Evolutionary conservation across 257 asterid species (phyloP).

Genomic region (Nicotiana undulata): DNA sequence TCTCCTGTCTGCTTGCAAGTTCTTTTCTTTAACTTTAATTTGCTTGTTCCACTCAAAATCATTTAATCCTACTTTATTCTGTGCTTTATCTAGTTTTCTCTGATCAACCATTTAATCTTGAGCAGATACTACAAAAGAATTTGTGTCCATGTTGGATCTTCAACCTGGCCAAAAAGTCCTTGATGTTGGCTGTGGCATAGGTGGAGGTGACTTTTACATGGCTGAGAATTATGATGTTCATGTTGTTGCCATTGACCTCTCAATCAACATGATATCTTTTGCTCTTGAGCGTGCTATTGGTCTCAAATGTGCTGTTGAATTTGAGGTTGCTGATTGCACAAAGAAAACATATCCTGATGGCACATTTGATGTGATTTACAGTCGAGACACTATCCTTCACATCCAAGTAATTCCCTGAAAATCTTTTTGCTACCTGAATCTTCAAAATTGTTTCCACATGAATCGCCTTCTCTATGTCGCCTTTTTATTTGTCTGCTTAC

Average conservation of each 20-base stretch:
- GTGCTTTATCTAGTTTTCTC: neutral
- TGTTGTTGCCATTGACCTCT: constrained; percentile 91
- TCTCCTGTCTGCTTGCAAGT: neutral
- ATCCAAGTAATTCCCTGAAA: constrained; percentile 57
- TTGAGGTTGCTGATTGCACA: constrained; percentile 98
- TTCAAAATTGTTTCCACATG: neutral
- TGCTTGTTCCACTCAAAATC: neutral
- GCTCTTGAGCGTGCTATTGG: constrained; percentile 91
- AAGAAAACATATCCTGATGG: constrained; percentile 74
- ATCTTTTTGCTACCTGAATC: neutral
- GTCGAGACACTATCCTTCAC: constrained; percentile 95
- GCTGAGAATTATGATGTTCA: constrained; percentile 85
- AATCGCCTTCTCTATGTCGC: neutral
- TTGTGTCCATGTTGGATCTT: constrained; percentile 69
- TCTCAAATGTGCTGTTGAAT: constrained; percentile 81
- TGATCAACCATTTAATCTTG: constrained; percentile 8
- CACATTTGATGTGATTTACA: constrained; percentile 80
- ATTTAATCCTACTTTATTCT: neutral
- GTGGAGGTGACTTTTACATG: constrained; percentile 98
- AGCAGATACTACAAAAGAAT: constrained; percentile 88
- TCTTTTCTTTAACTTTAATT: neutral
- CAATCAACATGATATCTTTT: constrained; percentile 84
- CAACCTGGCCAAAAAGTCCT: constrained; percentile 86
- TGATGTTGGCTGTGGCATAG: constrained; percentile 98
- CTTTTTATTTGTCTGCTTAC: neutral